Evolutionary conservation across 208 protist species (phyloP).

Genomic region (Trypanosoma theileri): DNA sequence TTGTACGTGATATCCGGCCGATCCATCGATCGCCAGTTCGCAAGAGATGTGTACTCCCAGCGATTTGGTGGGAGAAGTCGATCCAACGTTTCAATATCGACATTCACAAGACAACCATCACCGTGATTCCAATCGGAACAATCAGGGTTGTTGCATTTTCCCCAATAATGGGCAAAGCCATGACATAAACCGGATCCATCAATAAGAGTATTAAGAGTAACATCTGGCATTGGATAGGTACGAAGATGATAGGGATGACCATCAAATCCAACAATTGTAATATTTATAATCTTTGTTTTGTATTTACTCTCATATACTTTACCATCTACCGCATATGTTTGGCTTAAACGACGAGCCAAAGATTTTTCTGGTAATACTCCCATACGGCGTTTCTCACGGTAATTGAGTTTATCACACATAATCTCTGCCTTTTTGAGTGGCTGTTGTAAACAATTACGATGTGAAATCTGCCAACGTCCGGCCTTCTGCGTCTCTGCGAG

Average conservation of each 20-base stretch:
- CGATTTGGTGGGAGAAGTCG: slow-evolving; percentile 78
- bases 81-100: slow-evolving; percentile 89
- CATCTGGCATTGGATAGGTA: slow-evolving; percentile 86
- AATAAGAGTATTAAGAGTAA: slow-evolving; percentile 89
- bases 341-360: slow-evolving; percentile 75
- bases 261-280: slow-evolving; percentile 85
- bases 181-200: slow-evolving; percentile 90
- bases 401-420: slow-evolving; percentile 88
- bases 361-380: slow-evolving; percentile 86
- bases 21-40: slow-evolving; percentile 72
- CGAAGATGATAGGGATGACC: slow-evolving; percentile 91
- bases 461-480: slow-evolving; percentile 81
- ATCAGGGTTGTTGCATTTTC: slow-evolving; percentile 89
- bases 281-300: slow-evolving; percentile 85
- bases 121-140: slow-evolving; percentile 90
- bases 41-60: slow-evolving; percentile 89
- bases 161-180: slow-evolving; percentile 76
- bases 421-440: slow-evolving; percentile 85
- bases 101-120: slow-evolving; percentile 89
- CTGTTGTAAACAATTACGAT: slow-evolving; percentile 84
- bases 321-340: slow-evolving; percentile 84
- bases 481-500: slow-evolving; percentile 78
- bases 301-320: slow-evolving; percentile 65
- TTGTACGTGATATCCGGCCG: slow-evolving; percentile 86
- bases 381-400: slow-evolving; percentile 74